phyloP scores from a whole-genome alignment of 371 early-diverging fungal species.

The Catenaria anguillulae region DNA sequence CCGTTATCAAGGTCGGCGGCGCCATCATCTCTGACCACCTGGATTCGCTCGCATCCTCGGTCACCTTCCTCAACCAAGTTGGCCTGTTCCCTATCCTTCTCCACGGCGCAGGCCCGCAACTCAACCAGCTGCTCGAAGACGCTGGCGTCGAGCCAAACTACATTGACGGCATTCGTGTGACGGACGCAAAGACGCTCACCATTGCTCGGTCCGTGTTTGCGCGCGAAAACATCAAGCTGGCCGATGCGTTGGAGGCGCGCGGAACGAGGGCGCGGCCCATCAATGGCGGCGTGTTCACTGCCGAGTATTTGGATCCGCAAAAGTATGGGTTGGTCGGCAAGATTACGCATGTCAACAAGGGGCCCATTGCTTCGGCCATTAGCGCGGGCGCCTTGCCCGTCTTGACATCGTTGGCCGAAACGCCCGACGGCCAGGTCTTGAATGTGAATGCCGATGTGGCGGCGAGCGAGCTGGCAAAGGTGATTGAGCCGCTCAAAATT shows the following conservation, averaged over 20 bases:
- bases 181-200: constrained; percentile 74
- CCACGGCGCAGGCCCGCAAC: constrained; percentile 93
- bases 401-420: constrained; percentile 87
- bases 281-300: constrained; percentile 84
- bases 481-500: constrained; percentile 88
- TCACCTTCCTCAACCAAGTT: constrained; percentile 88
- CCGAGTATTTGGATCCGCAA: constrained; percentile 80
- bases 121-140: constrained; percentile 71
- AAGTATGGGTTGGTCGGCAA: constrained; percentile 86
- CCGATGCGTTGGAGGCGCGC: constrained; percentile 83
- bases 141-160: constrained; percentile 83
- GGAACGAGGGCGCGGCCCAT: constrained; percentile 90
- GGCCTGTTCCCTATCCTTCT: constrained; percentile 94
- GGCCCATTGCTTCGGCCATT: constrained; percentile 74
- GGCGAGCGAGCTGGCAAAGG: constrained; percentile 87
- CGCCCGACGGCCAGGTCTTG: constrained; percentile 84
- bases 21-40: constrained; percentile 89
- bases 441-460: constrained; percentile 97
- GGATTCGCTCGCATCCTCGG: constrained; percentile 79
- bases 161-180: constrained; percentile 89
- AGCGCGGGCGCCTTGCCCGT: constrained; percentile 88
- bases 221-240: constrained; percentile 83
- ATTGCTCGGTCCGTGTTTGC: constrained; percentile 76
- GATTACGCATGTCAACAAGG: constrained; percentile 76
- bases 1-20: constrained; percentile 90